Evolutionary conservation across 106 monocot species (phyloP).

Genomic region (Xerophyta viscosa): DNA sequence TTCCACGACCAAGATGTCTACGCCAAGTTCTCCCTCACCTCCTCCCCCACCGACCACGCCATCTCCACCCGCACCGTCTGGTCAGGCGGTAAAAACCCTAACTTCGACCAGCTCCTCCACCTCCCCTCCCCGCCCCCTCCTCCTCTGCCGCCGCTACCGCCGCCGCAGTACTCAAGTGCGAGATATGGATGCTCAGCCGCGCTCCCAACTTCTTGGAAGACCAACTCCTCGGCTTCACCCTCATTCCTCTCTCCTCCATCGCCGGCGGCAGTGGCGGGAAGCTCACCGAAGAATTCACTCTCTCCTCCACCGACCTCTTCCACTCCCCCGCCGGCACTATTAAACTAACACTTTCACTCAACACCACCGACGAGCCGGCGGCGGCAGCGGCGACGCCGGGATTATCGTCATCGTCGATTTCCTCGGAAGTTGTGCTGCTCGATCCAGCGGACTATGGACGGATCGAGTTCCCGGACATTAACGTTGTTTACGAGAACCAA

Average conservation of each 20-base stretch:
- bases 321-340: conserved; percentile 64
- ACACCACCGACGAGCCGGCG: background rate
- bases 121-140: conserved; percentile 31
- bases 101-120: conserved; percentile 38
- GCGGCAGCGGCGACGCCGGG: background rate
- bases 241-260: conserved; percentile 38
- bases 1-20: conserved; percentile 66
- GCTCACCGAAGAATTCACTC: conserved; percentile 37
- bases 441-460: conserved; percentile 29
- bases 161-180: conserved; percentile 48
- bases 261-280: background rate
- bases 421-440: conserved; percentile 54
- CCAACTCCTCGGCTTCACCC: conserved; percentile 70
- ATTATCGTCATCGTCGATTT: conserved; percentile 28
- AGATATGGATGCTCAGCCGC: conserved; percentile 67
- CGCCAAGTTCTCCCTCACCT: conserved; percentile 63
- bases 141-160: conserved; percentile 11
- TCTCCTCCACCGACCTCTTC: conserved; percentile 67
- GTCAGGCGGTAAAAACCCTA: conserved; percentile 49
- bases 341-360: conserved; percentile 30
- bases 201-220: conserved; percentile 44
- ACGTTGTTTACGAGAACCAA: conserved; percentile 41
- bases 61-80: conserved; percentile 31
- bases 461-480: conserved; percentile 42
- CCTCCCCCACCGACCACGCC: conserved; percentile 47